Percentiles rank a stretch among this genome's conserved stretches.
Conservation (phyloP, 1,284 basidiomycete genomes). For the Earliella scabrosa region DNA sequence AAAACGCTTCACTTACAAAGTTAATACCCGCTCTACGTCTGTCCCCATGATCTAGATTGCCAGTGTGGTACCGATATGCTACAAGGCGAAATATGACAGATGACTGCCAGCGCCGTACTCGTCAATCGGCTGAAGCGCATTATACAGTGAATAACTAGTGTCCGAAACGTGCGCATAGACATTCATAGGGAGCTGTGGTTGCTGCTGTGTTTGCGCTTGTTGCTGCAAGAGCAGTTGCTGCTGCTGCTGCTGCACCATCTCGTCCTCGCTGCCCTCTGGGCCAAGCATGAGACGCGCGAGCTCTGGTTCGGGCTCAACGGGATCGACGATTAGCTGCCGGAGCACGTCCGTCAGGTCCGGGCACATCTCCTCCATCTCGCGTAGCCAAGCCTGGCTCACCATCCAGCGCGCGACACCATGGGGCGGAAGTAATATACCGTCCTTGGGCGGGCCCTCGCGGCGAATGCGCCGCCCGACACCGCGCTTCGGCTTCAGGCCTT, state of each 20-base stretch:
- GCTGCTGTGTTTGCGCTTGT: no score
- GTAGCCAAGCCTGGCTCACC: conserved; percentile 69
- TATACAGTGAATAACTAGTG: conserved; percentile 32
- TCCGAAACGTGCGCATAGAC: conserved; percentile 29
- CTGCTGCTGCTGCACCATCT: no score
- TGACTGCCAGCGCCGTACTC: no score
- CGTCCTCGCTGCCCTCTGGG: conserved; percentile 54
- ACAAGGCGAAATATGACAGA: no score
- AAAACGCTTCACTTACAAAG: neutral
- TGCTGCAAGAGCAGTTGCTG: no score
- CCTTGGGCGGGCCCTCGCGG: conserved; percentile 56
- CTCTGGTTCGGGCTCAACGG: conserved; percentile 51
- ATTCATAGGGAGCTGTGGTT: conserved; percentile 4
- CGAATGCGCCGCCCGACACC: conserved; percentile 60
- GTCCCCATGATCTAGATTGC: no score
- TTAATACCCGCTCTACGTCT: no score
- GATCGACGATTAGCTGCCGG: conserved; percentile 48
- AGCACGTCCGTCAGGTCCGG: conserved; percentile 50
- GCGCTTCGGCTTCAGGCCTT: conserved; percentile 54
- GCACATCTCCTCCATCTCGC: conserved; percentile 41
- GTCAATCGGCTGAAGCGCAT: conserved; percentile 30
- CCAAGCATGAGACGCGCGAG: conserved; percentile 50
- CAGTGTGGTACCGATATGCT: no score
- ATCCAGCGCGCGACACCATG: conserved; percentile 71
- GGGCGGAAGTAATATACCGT: conserved; percentile 63